A percentile compares a stretch with the other conserved stretches of the same genome.
Evolutionary conservation across 768 basidiomycete species (phyloP).

Genomic region (Dioszegia aurantiaca): DNA sequence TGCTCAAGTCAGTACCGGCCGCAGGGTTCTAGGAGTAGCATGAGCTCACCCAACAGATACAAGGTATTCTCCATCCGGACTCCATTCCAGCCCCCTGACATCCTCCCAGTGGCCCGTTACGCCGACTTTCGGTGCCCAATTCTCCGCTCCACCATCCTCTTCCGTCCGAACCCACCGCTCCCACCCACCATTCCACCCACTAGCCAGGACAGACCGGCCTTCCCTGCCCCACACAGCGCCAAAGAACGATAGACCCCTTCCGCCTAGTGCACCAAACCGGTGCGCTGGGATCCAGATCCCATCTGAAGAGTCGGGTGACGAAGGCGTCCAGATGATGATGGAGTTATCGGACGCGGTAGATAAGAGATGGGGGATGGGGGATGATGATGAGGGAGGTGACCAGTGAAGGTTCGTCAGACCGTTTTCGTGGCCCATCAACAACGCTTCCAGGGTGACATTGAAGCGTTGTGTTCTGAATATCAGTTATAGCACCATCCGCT

Average conservation of each 20-base stretch:
- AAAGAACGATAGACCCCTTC: constrained; percentile 83
- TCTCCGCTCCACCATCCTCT: constrained; percentile 48
- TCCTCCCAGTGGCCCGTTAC: constrained; percentile 79
- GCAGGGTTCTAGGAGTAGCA: neutral
- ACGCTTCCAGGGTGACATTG: constrained; percentile 84
- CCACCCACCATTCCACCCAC: constrained; percentile 95
- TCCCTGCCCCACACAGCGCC: constrained; percentile 75
- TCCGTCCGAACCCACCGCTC: constrained; percentile 66
- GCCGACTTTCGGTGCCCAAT: constrained; percentile 75
- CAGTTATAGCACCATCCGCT: constrained; percentile 19
- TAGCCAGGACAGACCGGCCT: constrained; percentile 68
- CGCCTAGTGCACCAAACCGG: constrained; percentile 90
- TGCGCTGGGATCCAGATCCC: constrained; percentile 84
- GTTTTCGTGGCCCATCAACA: constrained; percentile 93
- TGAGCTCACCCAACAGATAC: constrained; percentile 72
- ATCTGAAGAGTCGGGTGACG: constrained; percentile 56
- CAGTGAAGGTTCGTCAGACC: constrained; percentile 85
- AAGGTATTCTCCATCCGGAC: constrained; percentile 77
- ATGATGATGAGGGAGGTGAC: constrained; percentile 57
- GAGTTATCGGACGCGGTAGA: constrained; percentile 95
- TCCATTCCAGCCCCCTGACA: constrained; percentile 81
- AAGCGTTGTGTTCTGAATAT: constrained; percentile 57
- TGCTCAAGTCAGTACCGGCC: constrained; percentile 41
- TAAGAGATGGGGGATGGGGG: constrained; percentile 57
- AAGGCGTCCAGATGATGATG: constrained; percentile 88